A percentile compares a stretch with the other conserved stretches of the same genome.
Conservation (phyloP, 2,329 filamentous ascomycete genomes). For the Ceratocystis harringtonii region DNA sequence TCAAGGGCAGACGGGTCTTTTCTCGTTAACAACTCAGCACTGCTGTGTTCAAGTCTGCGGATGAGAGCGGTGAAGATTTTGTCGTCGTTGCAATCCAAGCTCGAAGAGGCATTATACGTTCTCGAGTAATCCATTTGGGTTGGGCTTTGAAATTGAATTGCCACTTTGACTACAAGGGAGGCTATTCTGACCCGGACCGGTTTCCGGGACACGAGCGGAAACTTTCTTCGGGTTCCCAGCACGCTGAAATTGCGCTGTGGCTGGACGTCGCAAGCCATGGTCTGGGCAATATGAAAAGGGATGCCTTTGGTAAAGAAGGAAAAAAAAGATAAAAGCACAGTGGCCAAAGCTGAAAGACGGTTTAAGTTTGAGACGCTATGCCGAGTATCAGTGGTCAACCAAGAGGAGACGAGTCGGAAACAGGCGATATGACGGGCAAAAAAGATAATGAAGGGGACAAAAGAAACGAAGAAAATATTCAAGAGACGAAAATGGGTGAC, state of each 20-base stretch:
- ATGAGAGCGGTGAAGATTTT: constrained; percentile 36
- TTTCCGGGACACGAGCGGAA: constrained; percentile 22
- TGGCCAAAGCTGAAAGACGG: neutral
- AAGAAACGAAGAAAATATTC: constrained; percentile 3
- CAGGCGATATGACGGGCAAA: neutral
- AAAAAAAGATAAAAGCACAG: constrained; percentile 25
- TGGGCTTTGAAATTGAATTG: constrained; percentile 33
- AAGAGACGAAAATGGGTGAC: neutral
- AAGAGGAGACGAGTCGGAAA: neutral
- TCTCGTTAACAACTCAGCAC: constrained; percentile 38
- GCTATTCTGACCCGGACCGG: constrained; percentile 3
- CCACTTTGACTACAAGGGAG: constrained; percentile 29
- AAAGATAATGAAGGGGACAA: no score
- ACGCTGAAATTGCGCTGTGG: constrained; percentile 16
- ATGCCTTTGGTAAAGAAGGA: constrained; percentile 27
- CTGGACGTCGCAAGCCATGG: constrained; percentile 17
- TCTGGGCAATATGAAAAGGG: constrained; percentile 7
- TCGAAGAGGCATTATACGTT: constrained; percentile 33
- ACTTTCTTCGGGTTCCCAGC: constrained; percentile 23
- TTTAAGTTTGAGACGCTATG: neutral
- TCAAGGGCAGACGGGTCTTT: constrained; percentile 35
- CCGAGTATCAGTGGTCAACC: neutral
- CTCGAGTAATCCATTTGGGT: constrained; percentile 30
- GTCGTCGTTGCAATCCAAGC: constrained; percentile 29
- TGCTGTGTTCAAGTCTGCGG: constrained; percentile 36